These are phyloP conservation scores for Boletus pseudopeckii DNA, from an alignment of 768 basidiomycete species.

Conservation along the genomic window DNA sequence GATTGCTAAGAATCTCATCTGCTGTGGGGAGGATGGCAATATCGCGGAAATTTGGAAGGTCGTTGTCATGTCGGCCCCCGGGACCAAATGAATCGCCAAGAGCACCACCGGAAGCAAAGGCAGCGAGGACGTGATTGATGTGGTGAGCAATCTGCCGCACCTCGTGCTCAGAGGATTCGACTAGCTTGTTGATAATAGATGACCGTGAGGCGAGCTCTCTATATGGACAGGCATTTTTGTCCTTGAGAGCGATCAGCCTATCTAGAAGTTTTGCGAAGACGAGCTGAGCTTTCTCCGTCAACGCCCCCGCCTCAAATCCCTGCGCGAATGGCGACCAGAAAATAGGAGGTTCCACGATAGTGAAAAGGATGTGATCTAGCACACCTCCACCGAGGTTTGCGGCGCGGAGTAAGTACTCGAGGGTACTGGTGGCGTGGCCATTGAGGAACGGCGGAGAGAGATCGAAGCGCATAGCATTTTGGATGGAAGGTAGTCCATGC, in stretches of 20 bases:
- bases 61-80: slow-evolving; percentile 72
- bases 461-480: slow-evolving; percentile 42
- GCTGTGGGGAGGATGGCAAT: slow-evolving; percentile 65
- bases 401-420: slow-evolving; percentile 40
- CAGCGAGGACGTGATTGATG: slow-evolving; percentile 39
- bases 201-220: slow-evolving; percentile 37
- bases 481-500: slow-evolving; percentile 39
- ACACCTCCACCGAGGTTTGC: slow-evolving; percentile 42
- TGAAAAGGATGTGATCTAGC: slow-evolving; percentile 39
- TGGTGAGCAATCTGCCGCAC: slow-evolving; percentile 37
- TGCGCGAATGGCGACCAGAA: slow-evolving; percentile 43
- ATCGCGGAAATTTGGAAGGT: slow-evolving; percentile 54
- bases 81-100: slow-evolving; percentile 33
- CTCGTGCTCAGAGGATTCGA: slow-evolving; percentile 24
- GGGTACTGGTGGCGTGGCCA: slow-evolving; percentile 34
- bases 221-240: slow-evolving; percentile 34
- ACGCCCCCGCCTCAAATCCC: slow-evolving; percentile 32
- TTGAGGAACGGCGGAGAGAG: slow-evolving; percentile 43
- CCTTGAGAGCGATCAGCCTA: slow-evolving; percentile 41
- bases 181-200: slow-evolving; percentile 24
- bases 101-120: slow-evolving; percentile 24
- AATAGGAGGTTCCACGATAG: slow-evolving; percentile 49
- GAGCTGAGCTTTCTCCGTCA: slow-evolving; percentile 36
- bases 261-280: slow-evolving; percentile 50
- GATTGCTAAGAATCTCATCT: slow-evolving; percentile 49